Percentiles rank a stretch among this genome's conserved stretches.
These are phyloP conservation scores for Furculomyces boomerangus DNA, from an alignment of 371 early-diverging fungal genomes.

Conservation along the genomic window DNA sequence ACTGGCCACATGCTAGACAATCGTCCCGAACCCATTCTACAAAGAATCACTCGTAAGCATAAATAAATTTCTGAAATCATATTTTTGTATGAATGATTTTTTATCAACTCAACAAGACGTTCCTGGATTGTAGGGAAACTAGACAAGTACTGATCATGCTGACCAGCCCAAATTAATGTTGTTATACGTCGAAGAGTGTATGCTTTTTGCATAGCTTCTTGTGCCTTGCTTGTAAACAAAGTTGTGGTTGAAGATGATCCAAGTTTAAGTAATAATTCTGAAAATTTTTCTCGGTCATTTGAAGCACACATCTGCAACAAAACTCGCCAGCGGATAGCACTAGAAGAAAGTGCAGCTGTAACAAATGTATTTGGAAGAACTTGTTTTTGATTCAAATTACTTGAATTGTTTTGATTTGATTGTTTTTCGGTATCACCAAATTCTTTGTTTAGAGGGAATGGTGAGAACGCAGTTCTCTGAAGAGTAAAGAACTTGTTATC, in stretches of 20 bases:
- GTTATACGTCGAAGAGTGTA: conserved; percentile 53
- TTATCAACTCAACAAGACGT: conserved; percentile 72
- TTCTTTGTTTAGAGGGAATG: neutral
- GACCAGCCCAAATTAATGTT: conserved; percentile 57
- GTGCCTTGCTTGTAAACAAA: conserved; percentile 66
- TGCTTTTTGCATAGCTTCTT: conserved; percentile 51
- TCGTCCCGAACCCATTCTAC: conserved; percentile 53
- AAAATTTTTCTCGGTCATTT: conserved; percentile 52
- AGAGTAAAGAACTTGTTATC: conserved; percentile 27
- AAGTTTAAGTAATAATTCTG: conserved; percentile 46
- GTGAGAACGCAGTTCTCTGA: neutral
- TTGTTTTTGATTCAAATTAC: neutral
- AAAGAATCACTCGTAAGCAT: conserved; percentile 60
- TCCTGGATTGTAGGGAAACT: conserved; percentile 71
- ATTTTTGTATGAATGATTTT: conserved; percentile 20
- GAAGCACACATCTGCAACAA: conserved; percentile 29
- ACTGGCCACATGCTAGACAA: conserved; percentile 81
- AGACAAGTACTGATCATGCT: conserved; percentile 55
- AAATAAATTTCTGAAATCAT: conserved; percentile 70
- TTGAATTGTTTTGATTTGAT: too few species aligned
- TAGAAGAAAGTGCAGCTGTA: neutral
- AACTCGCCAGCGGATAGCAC: conserved; percentile 37
- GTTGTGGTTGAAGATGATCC: conserved; percentile 32
- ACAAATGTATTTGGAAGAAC: neutral
- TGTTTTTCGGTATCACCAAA: neutral